Percentiles rank a stretch among this genome's conserved stretches.
phyloP scores from a whole-genome alignment of 169 alveolate genomes.

The Theileria annulata region DNA sequence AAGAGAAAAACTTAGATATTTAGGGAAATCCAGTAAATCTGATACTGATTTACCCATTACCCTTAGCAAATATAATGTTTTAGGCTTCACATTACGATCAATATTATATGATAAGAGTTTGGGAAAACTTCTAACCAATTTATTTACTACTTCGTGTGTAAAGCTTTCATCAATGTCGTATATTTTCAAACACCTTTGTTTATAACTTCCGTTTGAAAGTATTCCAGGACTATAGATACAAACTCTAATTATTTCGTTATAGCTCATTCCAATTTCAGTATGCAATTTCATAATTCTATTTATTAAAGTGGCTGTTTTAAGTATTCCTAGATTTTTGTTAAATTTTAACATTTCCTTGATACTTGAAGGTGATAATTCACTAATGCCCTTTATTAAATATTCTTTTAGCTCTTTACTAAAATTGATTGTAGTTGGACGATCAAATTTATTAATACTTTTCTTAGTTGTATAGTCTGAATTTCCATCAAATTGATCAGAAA shows the following conservation, averaged over 20 bases:
- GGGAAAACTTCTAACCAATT: conserved; percentile 63
- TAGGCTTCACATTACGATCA: conserved; percentile 71
- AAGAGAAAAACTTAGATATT: conserved; percentile 68
- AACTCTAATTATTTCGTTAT: conserved; percentile 54
- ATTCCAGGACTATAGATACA: conserved; percentile 38
- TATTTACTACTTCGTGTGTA: conserved; percentile 58
- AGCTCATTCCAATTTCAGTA: conserved; percentile 49
- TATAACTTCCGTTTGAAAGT: conserved; percentile 40
- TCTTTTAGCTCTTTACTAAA: conserved; percentile 22
- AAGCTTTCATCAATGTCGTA: conserved; percentile 60
- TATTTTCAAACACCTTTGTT: conserved; percentile 34
- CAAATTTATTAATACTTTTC: conserved; percentile 55
- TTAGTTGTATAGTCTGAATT: conserved; percentile 49
- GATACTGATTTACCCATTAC: conserved; percentile 56
- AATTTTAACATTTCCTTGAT: conserved; percentile 40
- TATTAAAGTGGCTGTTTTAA: conserved; percentile 30
- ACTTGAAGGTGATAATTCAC: conserved; percentile 8
- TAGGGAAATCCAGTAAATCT: conserved; percentile 68
- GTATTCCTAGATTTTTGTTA: conserved; percentile 23
- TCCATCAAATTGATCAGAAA: conserved; percentile 49
- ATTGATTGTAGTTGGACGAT: conserved; percentile 37
- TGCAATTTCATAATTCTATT: conserved; percentile 38
- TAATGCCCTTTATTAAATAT: conserved; percentile 22
- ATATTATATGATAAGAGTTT: conserved; percentile 67
- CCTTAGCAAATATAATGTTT: conserved; percentile 65